phyloP scores from a whole-genome alignment of 306 rosid genomes.

The Cicer bijugum region DNA sequence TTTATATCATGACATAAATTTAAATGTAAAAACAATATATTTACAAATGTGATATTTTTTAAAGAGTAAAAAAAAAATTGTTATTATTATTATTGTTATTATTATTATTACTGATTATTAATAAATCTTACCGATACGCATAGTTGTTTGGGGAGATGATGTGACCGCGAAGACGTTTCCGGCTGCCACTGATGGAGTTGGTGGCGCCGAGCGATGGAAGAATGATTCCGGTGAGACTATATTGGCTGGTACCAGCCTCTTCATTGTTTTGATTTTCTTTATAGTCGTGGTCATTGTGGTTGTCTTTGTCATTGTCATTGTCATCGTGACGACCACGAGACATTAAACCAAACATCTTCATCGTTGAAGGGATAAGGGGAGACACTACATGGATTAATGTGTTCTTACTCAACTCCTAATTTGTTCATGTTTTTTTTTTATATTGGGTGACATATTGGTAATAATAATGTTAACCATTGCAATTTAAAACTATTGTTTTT shows the following conservation, averaged over 20 bases:
- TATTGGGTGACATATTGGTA: too few relatives aligned
- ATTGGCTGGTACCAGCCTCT: conserved; percentile 62
- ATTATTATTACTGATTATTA: too few relatives aligned
- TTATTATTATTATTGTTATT: too few relatives aligned
- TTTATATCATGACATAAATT: neutral
- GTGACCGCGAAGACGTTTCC: conserved; percentile 41
- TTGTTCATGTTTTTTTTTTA: too few relatives aligned
- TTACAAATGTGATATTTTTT: too few relatives aligned
- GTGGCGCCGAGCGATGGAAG: conserved; percentile 75
- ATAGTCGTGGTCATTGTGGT: too few relatives aligned
- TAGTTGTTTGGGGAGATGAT: conserved; percentile 54
- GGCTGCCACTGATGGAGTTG: conserved; percentile 9
- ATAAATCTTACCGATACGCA: conserved; percentile 51
- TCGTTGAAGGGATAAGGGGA: neutral
- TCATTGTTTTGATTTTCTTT: conserved; percentile 22
- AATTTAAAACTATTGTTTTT: too few relatives aligned
- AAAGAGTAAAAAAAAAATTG: too few relatives aligned
- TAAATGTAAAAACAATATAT: too few relatives aligned
- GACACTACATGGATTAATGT: neutral
- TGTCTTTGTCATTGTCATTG: neutral
- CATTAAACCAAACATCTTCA: neutral
- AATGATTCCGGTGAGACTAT: conserved; percentile 58
- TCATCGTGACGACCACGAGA: neutral
- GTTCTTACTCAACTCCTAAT: neutral
- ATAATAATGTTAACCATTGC: too few relatives aligned